Percentiles rank a stretch among this genome's conserved stretches.
phyloP scores from a whole-genome alignment of 768 basidiomycete genomes.

The Naematelia encephala region DNA sequence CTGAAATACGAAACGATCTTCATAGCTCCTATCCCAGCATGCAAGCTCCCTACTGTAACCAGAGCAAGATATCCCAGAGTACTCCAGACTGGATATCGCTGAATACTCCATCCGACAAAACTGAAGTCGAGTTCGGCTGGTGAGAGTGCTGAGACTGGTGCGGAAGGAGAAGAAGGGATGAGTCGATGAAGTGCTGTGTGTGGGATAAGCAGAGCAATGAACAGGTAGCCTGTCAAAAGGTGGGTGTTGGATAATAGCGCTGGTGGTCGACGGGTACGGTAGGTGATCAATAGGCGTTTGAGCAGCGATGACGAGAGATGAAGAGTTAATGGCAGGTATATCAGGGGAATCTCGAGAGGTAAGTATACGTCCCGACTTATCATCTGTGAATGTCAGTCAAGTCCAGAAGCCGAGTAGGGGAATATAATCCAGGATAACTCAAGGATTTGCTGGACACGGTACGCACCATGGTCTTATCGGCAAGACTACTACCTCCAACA shows the following conservation, averaged over 20 bases:
- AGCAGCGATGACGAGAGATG: constrained; percentile 63
- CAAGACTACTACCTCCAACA: constrained; percentile 64
- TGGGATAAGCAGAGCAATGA: constrained; percentile 60
- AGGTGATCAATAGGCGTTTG: constrained; percentile 59
- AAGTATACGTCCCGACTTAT: constrained; percentile 85
- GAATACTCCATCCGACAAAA: constrained; percentile 69
- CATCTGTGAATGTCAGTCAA: constrained; percentile 55
- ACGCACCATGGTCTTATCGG: constrained; percentile 73
- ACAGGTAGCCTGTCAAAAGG: constrained; percentile 64
- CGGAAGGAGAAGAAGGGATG: constrained; percentile 54
- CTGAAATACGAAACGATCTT: constrained; percentile 28
- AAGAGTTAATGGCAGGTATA: constrained; percentile 64
- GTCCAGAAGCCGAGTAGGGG: not conserved
- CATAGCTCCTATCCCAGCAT: constrained; percentile 62
- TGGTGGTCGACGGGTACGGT: constrained; percentile 45
- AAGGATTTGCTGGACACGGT: not conserved
- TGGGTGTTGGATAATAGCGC: constrained; percentile 52
- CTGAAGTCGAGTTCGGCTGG: constrained; percentile 79
- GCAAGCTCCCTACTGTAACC: constrained; percentile 59
- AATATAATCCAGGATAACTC: not conserved
- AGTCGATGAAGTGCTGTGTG: constrained; percentile 69
- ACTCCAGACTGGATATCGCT: constrained; percentile 56
- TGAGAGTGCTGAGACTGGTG: constrained; percentile 61
- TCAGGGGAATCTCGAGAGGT: constrained; percentile 64
- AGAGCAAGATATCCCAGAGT: constrained; percentile 65